These are phyloP conservation scores for Ogataea corticis DNA, from an alignment of 805 yeast species.

Conservation along the genomic window DNA sequence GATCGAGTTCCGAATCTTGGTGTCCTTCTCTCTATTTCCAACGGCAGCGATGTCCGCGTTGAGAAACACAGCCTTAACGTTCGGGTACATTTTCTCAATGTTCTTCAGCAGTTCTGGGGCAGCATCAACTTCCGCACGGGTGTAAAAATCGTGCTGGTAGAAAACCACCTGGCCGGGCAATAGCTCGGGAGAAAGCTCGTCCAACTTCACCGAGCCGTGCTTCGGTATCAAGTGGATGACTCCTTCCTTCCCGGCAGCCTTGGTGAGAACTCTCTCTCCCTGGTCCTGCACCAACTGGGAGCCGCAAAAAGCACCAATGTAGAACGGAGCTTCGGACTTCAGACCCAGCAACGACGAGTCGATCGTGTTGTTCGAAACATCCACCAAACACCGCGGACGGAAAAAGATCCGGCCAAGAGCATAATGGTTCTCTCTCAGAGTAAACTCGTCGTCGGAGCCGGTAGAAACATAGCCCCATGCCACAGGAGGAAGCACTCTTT, in stretches of 20 bases:
- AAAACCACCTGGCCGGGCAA: constrained; percentile 66
- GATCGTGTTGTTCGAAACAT: constrained; percentile 64
- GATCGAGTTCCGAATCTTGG: constrained; percentile 61
- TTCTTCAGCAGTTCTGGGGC: constrained; percentile 21
- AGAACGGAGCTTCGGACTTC: constrained; percentile 69
- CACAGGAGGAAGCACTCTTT: constrained; percentile 65
- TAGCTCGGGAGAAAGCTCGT: constrained; percentile 68
- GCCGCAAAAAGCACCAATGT: constrained; percentile 86
- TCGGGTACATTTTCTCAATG: constrained; percentile 41
- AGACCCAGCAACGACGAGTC: constrained; percentile 68
- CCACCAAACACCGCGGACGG: constrained; percentile 75
- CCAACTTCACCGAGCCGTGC: constrained; percentile 76
- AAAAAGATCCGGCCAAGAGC: constrained; percentile 85
- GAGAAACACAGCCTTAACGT: constrained; percentile 74
- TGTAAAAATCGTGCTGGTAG: constrained; percentile 75
- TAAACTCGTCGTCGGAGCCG: constrained; percentile 86
- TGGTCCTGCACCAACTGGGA: constrained; percentile 85
- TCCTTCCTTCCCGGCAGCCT: constrained; percentile 64
- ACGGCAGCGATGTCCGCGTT: constrained; percentile 86
- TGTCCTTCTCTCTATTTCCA: constrained; percentile 85
- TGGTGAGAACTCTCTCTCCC: constrained; percentile 79
- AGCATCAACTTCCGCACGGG: constrained; percentile 64
- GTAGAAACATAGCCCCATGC: constrained; percentile 88
- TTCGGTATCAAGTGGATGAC: constrained; percentile 85
- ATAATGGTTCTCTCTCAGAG: constrained; percentile 79